Percentiles rank a stretch among this genome's conserved stretches.
phyloP scores from a whole-genome alignment of 768 basidiomycete species.

The Mycena pura region DNA sequence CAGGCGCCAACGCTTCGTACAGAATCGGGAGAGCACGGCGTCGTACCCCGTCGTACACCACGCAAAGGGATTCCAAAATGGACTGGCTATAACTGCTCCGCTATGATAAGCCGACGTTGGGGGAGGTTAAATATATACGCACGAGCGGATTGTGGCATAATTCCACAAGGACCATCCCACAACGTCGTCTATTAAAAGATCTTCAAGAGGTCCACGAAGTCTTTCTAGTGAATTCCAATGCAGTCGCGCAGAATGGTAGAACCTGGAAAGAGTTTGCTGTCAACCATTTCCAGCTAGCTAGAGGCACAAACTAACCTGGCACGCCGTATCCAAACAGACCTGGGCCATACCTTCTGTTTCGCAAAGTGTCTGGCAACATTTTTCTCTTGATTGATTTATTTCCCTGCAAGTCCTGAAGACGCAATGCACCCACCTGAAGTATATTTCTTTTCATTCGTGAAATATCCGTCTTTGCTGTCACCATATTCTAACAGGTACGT shows the following conservation, averaged over 20 bases:
- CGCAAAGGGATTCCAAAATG: slow-evolving; percentile 56
- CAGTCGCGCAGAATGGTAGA: slow-evolving; percentile 70
- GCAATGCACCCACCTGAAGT: slow-evolving; percentile 15
- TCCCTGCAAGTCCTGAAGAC: background rate
- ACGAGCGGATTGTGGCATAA: slow-evolving; percentile 65
- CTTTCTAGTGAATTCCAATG: slow-evolving; percentile 81
- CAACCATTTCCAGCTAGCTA: background rate
- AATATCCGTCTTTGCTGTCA: slow-evolving; percentile 60
- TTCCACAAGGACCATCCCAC: slow-evolving; percentile 82
- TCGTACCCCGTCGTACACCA: slow-evolving; percentile 72
- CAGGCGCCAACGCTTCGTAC: slow-evolving; percentile 66
- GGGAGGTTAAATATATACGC: slow-evolving; percentile 19
- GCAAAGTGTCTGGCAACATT: slow-evolving; percentile 72
- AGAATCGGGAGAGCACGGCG: slow-evolving; percentile 65
- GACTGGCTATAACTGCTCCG: slow-evolving; percentile 52
- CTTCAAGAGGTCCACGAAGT: slow-evolving; percentile 61
- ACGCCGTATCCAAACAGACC: slow-evolving; percentile 70
- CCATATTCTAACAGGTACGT: slow-evolving; percentile 80
- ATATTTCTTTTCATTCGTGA: slow-evolving; percentile 23
- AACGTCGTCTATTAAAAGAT: slow-evolving; percentile 72
- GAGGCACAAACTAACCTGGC: slow-evolving; percentile 55
- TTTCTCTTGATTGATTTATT: slow-evolving; percentile 62
- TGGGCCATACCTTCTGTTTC: slow-evolving; percentile 78
- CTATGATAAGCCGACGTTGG: slow-evolving; percentile 28
- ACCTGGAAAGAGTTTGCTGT: slow-evolving; percentile 41